These are phyloP conservation scores for Coemansia sp. DNA, from an alignment of 192 early-diverging fungal genomes.

Conservation along the genomic window DNA sequence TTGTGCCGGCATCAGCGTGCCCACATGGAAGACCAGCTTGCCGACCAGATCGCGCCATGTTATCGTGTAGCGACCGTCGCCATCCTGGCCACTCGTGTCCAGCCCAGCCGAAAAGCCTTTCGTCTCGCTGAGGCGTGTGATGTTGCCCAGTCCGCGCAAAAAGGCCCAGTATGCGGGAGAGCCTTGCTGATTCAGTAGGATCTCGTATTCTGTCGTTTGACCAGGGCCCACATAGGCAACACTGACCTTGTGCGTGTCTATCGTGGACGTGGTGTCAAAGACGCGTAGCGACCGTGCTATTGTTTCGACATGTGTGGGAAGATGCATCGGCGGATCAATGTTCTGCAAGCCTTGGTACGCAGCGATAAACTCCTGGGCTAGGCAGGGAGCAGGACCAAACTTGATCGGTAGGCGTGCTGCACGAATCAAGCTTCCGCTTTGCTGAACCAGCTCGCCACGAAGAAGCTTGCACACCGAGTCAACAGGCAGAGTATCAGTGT, in stretches of 20 bases:
- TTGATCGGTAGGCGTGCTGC: conserved; percentile 29
- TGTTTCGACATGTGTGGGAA: conserved; percentile 73
- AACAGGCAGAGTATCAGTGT: conserved; percentile 24
- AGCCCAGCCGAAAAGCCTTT: conserved; percentile 87
- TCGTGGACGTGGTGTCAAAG: conserved; percentile 83
- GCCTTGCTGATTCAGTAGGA: conserved; percentile 83
- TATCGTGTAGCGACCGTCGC: conserved; percentile 84
- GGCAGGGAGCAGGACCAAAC: conserved; percentile 41
- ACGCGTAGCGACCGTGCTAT: conserved; percentile 74
- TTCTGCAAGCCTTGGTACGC: conserved; percentile 72
- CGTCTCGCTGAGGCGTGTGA: conserved; percentile 64
- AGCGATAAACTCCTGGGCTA: conserved; percentile 50
- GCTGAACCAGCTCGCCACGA: conserved; percentile 34
- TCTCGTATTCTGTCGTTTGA: conserved; percentile 83
- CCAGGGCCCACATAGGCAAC: conserved; percentile 87
- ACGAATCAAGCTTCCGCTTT: conserved; percentile 11
- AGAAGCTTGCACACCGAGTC: conserved; percentile 41
- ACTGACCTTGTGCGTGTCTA: conserved; percentile 96
- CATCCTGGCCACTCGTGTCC: conserved; percentile 72
- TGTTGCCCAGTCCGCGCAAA: conserved; percentile 74
- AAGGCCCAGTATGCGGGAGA: conserved; percentile 87
- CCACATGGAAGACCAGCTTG: conserved; percentile 89
- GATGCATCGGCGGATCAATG: conserved; percentile 57
- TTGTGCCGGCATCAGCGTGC: conserved; percentile 91
- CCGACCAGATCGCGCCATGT: conserved; percentile 81